Evolutionary conservation across 371 early-diverging fungal species (phyloP), one percentile per base, ranked within the genome.

Genomic region (Syncephalastrum sp.): DNA sequence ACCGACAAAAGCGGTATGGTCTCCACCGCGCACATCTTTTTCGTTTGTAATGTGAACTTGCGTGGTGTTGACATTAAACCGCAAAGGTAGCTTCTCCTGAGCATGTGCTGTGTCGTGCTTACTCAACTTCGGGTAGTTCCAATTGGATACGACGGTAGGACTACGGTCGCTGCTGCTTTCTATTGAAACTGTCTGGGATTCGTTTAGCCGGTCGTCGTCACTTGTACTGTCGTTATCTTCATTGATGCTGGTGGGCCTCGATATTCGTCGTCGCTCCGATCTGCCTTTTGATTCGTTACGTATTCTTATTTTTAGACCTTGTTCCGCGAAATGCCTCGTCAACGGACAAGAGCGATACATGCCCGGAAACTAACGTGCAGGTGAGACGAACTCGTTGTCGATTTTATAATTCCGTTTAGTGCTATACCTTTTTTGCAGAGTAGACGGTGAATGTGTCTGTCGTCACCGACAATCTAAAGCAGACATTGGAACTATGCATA

Each of bases 281-380:
- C 64, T 56, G 50, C 64, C 60, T 12, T 58, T 60, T 21, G 74
- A 64, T 45, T 69, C 89, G 59, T 85, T 89, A 43, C 89, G 73
- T 42, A 89, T 84, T 15, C 89, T 70, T 23, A 91, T 88, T 54
- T 82, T 84, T 16, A 89, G 62, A 0, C 89, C 89, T 59, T 91
- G 91, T 46, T 73, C 75, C 0, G 85, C 86, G 70, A 91, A 84
- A 5, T 67, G 64, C 38, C 82, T 70, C 3, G 88, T 83, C 2
- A 91, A 64, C 7, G 69, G 69, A 14, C 89, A 88, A 0, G 89
- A 84, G 46, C 79, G 81, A 46, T 72, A 71, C 63, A 75, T 73
- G 7, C 83, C 83, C 16, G 83, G 83, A 48, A 80, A 83, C 63
- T 79, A 61, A 6, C 5, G 24, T 42, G 15, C 12, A 42, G 16